Base-by-base conservation (phyloP, 257 asterid species). In the Scutellaria baicalensis region DNA sequence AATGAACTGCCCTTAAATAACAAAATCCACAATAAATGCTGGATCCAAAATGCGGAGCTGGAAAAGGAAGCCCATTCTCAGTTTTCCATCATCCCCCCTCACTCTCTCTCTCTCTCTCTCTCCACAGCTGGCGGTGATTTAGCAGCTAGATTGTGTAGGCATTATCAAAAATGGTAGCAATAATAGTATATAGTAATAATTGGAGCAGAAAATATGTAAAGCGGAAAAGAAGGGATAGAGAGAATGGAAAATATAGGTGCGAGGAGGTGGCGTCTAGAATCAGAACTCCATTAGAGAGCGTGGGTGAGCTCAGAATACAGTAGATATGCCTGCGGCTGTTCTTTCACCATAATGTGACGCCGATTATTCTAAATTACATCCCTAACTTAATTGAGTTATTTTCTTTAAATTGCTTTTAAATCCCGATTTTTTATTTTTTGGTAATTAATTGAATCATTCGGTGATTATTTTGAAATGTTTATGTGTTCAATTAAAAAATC, bases 1-100 rank as follows among this genome's bases (percentile, higher is more conserved):
- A 59, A 54, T 65, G 57, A 21, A 45, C 31, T 12, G 21, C 71
- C 38, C 44, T 36, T 59, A 14, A 14, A 40, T 54, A 54, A 20
- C 9, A 18, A 39, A 52, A 67, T 35, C 58, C 57, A 10, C 51
- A 49, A 55, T 38, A 54, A 78, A 75, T 12, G 72, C 63, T 48
- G 84, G 96, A 89, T 83, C 89, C 87, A 74, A 68, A 79, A 79
- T 40, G 68, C 59, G 52, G 72, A 68, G 76, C 80, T 59, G 75
- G 50, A 65, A 75, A 31, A 39, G 68, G 74, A 81, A 68, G 64
- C 59, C 9, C 79, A 63, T 78, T 13, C 65, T 69, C 75, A 65
- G 68, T 10, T 21, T 50, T 54, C 47, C 70, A 21, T 47, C 66
- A 17, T 49, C 44, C 40, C 36, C 56, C 5, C 42, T 0, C 31